Conservation (phyloP, 352 stramenopile genomes). For the Blastocystis hominis region DNA sequence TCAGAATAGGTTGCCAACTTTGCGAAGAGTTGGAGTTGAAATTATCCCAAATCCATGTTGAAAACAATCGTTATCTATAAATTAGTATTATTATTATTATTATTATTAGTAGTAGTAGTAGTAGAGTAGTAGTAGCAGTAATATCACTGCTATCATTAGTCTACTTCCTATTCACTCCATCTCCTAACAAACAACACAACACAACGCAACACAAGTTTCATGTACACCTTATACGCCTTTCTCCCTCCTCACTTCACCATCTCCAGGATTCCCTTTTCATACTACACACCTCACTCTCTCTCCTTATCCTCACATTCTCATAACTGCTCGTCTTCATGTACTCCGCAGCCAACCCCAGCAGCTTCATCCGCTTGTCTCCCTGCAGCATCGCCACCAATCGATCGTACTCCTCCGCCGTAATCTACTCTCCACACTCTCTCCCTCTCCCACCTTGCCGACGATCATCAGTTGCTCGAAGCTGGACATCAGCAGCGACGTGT, state of each 20-base stretch:
- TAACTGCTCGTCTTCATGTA: conserved; percentile 57
- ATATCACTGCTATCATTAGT: no score
- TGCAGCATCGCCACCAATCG: not conserved
- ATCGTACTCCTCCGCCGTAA: not conserved
- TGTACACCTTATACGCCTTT: no score
- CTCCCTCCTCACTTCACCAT: conserved; percentile 57
- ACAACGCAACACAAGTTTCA: no score
- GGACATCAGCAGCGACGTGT: not conserved
- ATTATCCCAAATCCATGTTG: no score
- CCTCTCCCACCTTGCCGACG: not conserved
- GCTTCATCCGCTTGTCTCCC: not conserved
- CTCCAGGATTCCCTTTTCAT: conserved; percentile 64
- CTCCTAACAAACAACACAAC: no score
- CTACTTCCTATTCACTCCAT: no score
- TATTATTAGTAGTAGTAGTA: no score
- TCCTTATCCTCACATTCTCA: conserved; percentile 63
- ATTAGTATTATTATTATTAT: no score
- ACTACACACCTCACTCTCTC: conserved; percentile 61
- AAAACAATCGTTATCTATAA: no score
- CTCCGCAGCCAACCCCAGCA: not conserved
- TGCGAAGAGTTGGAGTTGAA: no score
- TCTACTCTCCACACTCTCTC: not conserved
- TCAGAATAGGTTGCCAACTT: no score
- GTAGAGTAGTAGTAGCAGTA: no score
- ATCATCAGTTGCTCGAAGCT: not conserved